Evolutionary conservation across 805 yeast genomes (phyloP), one percentile per base, ranked within the genome.

Genomic region (Debaryomyces hansenii): DNA sequence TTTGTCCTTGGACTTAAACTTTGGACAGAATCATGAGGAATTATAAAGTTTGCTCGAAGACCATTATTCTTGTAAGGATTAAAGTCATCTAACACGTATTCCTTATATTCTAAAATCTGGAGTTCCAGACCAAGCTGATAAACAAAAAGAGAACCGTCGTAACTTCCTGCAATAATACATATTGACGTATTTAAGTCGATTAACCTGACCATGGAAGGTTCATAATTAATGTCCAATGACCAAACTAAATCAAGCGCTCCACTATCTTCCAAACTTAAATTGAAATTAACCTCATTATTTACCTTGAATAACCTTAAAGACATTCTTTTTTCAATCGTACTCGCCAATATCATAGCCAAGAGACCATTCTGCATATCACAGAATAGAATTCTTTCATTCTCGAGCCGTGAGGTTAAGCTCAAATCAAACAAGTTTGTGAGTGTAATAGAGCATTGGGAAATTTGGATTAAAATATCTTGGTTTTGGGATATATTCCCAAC

Each of bases 1-100:
- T 43, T 44, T 2, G 44, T 16, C 4, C 37, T 32, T 2, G 49
- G 37, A 2, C 32, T 11, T 3, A 24, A 8, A 4, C n/a, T 24
- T 12, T 41, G 47, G 1, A 45, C 8, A 3, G 59, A 47, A 42
- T 58, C 64, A 37, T 58, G 38, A 2, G 70, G 64, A n/a, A 63
- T 54, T 10, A 60, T 20, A 8, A 46, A 40, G 18, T 35, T 45
- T 12, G 35, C 24, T 20, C 14, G 28, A 14, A 15, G 8, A 9
- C 9, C 21, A 15, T 10, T 20, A 11, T 38, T 34, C 9, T 27
- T 32, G 32, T 49, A 52, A 10, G 54, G 50, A 20, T 46, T 46
- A 14, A 43, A 36, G 4, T 27, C 38, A 20, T 18, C 14, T n/a
- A 50, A 37, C 7, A 9, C 15, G 37, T 8, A 34, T 32, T 43